Evolutionary conservation across 306 rosid genomes (phyloP).

Genomic region (Vachellia pachyceras): DNA sequence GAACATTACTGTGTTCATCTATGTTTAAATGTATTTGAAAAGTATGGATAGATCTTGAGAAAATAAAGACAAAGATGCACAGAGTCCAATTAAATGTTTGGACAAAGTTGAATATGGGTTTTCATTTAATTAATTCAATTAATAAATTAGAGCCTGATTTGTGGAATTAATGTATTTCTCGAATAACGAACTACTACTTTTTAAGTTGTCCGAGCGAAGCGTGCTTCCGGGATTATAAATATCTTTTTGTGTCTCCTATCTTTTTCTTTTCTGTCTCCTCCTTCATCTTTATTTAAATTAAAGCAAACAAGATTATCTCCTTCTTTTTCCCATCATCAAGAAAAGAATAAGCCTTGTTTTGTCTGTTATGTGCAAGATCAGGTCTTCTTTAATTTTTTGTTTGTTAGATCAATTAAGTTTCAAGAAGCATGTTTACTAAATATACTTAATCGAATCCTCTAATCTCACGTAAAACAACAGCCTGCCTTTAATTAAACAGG

Average conservation of each 20-base stretch:
- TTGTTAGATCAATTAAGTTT: neutral
- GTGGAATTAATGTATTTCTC: neutral
- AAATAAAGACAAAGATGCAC: neutral
- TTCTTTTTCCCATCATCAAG: neutral
- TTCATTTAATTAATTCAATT: neutral
- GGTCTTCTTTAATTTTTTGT: neutral
- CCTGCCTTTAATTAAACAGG: neutral
- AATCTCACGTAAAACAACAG: neutral
- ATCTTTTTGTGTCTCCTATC: neutral
- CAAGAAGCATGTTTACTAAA: neutral
- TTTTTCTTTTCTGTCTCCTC: neutral
- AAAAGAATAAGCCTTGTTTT: neutral
- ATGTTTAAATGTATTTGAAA: neutral
- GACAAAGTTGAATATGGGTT: neutral
- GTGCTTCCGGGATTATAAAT: constrained; percentile 1
- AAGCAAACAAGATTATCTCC: neutral
- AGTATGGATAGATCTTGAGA: neutral
- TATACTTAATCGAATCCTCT: neutral
- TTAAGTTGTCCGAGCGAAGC: neutral
- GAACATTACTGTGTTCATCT: neutral
- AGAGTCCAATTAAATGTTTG: neutral
- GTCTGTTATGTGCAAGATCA: neutral
- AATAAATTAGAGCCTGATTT: neutral
- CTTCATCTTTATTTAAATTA: neutral
- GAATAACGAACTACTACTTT: neutral